Percentiles rank a stretch among this genome's conserved stretches.
Evolutionary conservation across 805 yeast genomes (phyloP).

Genomic region (Ogataea nakhonphanomensis): DNA sequence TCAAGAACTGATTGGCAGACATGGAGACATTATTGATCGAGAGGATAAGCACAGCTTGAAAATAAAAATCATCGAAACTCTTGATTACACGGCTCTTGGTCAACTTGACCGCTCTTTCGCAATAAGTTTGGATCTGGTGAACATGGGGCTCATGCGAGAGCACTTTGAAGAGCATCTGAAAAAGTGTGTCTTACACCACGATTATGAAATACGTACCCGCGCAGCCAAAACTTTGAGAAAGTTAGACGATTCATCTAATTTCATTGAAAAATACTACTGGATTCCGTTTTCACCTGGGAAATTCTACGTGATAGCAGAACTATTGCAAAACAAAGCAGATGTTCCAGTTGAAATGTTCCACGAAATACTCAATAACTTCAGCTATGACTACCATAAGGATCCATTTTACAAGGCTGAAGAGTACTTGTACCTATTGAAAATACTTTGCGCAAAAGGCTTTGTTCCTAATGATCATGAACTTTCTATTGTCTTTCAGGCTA

Average conservation of each 20-base stretch:
- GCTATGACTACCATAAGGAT: conserved; percentile 36
- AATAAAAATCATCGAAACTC: conserved; percentile 52
- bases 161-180: conserved; percentile 34
- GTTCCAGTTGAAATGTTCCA: conserved; percentile 9
- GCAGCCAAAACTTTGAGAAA: conserved; percentile 38
- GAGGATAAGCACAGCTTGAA: conserved; percentile 35
- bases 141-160: conserved; percentile 14
- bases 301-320: conserved; percentile 24
- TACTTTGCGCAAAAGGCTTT: conserved; percentile 9
- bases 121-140: conserved; percentile 15
- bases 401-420: conserved; percentile 38
- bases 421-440: conserved; percentile 24
- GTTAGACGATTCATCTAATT: not conserved
- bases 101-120: conserved; percentile 38
- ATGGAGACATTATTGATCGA: conserved; percentile 37
- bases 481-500: conserved; percentile 28
- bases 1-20: conserved; percentile 82
- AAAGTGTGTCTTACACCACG: conserved; percentile 35
- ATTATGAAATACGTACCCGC: conserved; percentile 40
- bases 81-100: conserved; percentile 51
- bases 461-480: conserved; percentile 12
- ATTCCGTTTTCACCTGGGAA: conserved; percentile 1
- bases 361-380: conserved; percentile 4
- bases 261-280: not conserved
- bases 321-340: conserved; percentile 7